Conservation (phyloP, 2,329 filamentous ascomycete genomes). For the Aspergillus neoniger region DNA sequence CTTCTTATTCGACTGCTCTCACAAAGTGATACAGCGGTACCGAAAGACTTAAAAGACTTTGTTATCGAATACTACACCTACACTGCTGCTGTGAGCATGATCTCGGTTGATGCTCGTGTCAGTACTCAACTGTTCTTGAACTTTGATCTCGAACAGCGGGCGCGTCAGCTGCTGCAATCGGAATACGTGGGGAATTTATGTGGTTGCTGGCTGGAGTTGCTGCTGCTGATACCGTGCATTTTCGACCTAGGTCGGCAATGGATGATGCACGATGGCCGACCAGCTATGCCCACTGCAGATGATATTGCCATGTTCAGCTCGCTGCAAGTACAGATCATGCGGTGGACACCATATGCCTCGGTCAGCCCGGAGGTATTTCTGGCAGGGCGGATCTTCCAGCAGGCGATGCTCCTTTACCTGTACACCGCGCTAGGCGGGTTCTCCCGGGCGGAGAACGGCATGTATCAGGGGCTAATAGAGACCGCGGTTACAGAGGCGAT, state of each 20-base stretch:
- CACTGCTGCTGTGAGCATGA: slow-evolving; percentile 51
- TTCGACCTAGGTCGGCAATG: slow-evolving; percentile 39
- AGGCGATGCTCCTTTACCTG: slow-evolving; percentile 49
- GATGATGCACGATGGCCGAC: slow-evolving; percentile 30
- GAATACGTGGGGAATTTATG: slow-evolving; percentile 35
- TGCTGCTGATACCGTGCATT: slow-evolving; percentile 34
- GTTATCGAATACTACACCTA: slow-evolving; percentile 54
- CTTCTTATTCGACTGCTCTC: slow-evolving; percentile 43
- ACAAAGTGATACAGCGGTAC: slow-evolving; percentile 34
- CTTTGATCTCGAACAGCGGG: slow-evolving; percentile 47
- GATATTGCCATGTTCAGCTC: slow-evolving; percentile 49
- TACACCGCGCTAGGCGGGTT: slow-evolving; percentile 32
- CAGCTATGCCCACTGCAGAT: slow-evolving; percentile 37
- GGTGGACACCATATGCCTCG: slow-evolving; percentile 40
- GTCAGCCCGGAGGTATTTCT: slow-evolving; percentile 43
- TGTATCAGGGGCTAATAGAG: slow-evolving; percentile 30
- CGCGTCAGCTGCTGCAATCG: slow-evolving; percentile 27
- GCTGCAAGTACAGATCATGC: slow-evolving; percentile 46
- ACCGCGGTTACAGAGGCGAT: slow-evolving; percentile 31
- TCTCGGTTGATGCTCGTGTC: slow-evolving; percentile 43
- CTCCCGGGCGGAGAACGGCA: slow-evolving; percentile 26
- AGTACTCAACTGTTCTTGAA: slow-evolving; percentile 36
- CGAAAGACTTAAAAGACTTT: slow-evolving; percentile 46
- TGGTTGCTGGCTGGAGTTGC: slow-evolving; percentile 34
- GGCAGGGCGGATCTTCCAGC: slow-evolving; percentile 49